Base-by-base conservation (phyloP, 176 grass and related monocot species). In the Phoenix dactylifera region DNA sequence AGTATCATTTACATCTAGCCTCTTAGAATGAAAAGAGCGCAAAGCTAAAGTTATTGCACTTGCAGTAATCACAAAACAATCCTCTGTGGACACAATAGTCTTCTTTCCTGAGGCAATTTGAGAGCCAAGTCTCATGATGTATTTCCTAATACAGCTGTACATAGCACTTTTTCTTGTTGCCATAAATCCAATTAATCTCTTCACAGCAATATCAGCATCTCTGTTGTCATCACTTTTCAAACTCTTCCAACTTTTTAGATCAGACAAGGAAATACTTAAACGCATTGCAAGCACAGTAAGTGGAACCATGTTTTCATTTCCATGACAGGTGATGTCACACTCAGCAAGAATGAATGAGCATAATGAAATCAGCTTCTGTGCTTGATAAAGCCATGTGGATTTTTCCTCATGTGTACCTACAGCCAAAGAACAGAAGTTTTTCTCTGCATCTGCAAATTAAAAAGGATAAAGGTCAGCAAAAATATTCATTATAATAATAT, bases 311-410 rank as follows among this genome's bases (percentile, higher is more conserved):
- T 57, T 66, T 77, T 24, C 78, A 74, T 69, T 74, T 74, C 74
- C 72, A 56, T 54, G 63, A 65, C 49, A 74, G 56, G 78, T 82
- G 68, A 72, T 69, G 57, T 87, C 73, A 53, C 87, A 96, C 58
- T 80, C 68, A 10, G 83, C 74, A 77, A 96, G 80, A 74, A 96
- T 80, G 55, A 73, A 73, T 72, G 72, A 85, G 65, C 92, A 96
- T 18, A 96, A 84, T 44, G 86, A 90, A 82, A 96, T 65, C 54
- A 96, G 59, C 62, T 35, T 87, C 63, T 88, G 83, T 62, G 86
- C 49, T 69, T 96, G 92, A 76, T 88, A 90, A 56, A 82, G 80
- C 92, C 92, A 96, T 73, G 79, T 72, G 60, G 83, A 96, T 63
- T 64, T 96, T 69, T 90, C 92, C 74, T 87, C 80, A 39, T 57